Percentiles rank a stretch among this genome's conserved stretches.
These are phyloP conservation scores for Hibiscus trionum DNA, from an alignment of 345 rosid species.

Conservation along the genomic window DNA sequence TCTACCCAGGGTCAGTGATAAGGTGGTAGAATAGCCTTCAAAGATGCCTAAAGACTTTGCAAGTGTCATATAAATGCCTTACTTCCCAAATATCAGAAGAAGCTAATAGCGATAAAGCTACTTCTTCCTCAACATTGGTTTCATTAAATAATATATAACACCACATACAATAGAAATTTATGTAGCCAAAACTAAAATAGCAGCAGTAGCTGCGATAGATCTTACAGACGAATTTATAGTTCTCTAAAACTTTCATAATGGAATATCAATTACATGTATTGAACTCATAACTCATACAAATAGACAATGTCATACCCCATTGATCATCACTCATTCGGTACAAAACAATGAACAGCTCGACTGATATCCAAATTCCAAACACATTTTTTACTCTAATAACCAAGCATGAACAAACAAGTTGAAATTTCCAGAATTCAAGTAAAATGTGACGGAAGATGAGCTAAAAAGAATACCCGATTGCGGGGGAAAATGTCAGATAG, in stretches of 20 bases:
- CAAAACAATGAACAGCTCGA: neutral
- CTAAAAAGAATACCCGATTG: constrained; percentile 46
- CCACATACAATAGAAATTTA: neutral
- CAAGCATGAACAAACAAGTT: neutral
- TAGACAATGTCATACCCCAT: neutral
- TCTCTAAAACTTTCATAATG: neutral
- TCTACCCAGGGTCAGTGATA: neutral
- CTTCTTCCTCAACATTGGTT: neutral
- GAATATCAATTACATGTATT: neutral
- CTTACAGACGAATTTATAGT: neutral
- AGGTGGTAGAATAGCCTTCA: constrained; percentile 5
- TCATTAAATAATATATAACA: neutral
- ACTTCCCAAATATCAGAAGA: neutral
- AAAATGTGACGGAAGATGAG: neutral
- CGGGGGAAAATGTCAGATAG: constrained; percentile 75
- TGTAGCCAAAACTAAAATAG: neutral
- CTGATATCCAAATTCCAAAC: neutral
- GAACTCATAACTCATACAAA: neutral
- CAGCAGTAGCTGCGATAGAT: neutral
- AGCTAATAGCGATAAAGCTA: neutral
- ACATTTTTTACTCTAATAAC: neutral
- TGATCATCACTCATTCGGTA: neutral
- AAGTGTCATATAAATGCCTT: neutral
- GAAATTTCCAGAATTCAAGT: neutral
- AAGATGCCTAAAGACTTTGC: neutral